phyloP scores from a whole-genome alignment of 306 rosid genomes.

The Prunus dulcis region DNA sequence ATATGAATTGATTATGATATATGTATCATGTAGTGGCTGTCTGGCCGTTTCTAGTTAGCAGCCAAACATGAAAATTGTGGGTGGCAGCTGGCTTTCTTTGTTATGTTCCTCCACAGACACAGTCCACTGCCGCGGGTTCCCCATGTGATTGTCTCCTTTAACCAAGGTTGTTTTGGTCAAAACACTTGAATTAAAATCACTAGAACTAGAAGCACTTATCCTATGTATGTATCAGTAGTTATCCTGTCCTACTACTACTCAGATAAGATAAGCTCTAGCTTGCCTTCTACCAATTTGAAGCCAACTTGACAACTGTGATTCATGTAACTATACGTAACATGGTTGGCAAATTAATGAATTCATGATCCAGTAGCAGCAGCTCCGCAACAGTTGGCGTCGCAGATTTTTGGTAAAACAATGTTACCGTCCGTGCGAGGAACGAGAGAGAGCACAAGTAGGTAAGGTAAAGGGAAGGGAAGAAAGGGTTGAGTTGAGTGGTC shows the following conservation, averaged over 20 bases:
- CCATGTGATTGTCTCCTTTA: constrained; percentile 5
- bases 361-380: background rate
- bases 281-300: no score
- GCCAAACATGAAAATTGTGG: no score
- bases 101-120: background rate
- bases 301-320: no score
- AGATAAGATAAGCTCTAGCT: no score
- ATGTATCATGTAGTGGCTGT: no score
- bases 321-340: background rate
- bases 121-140: background rate
- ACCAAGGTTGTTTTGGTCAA: background rate
- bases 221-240: no score
- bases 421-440: background rate
- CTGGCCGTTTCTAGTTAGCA: no score
- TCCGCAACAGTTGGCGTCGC: background rate
- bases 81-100: no score
- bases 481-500: background rate
- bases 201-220: background rate
- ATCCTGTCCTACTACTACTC: no score
- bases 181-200: background rate
- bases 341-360: background rate
- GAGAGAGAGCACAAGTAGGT: background rate
- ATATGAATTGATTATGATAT: no score
- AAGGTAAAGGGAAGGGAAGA: background rate
- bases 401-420: background rate